A percentile compares a stretch with the other conserved stretches of the same genome.
Conservation (phyloP, 2,329 filamentous ascomycete species). For the Colletotrichum graminicola region DNA sequence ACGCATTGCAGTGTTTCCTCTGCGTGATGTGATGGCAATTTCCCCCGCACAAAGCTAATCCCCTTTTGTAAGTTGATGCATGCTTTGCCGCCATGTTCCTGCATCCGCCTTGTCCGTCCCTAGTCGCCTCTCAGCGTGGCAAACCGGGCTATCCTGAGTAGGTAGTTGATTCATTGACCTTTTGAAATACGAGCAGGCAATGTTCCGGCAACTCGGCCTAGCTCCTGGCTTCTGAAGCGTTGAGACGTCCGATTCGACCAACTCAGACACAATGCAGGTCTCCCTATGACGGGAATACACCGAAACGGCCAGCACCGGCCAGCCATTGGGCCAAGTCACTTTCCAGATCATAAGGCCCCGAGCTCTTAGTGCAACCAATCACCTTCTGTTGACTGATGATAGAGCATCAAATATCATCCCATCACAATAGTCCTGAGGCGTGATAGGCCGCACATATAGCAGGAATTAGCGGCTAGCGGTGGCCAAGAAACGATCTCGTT, state of each 20-base stretch:
- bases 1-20: neutral
- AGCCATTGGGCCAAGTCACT: neutral
- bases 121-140: constrained; percentile 11
- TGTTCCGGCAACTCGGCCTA: constrained; percentile 23
- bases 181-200: constrained; percentile 17
- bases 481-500: constrained; percentile 24
- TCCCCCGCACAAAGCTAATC: constrained; percentile 5
- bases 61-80: neutral
- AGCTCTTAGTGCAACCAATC: constrained; percentile 5
- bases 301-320: neutral
- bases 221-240: constrained; percentile 2
- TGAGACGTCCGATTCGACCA: neutral
- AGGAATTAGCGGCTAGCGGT: neutral
- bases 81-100: constrained; percentile 28
- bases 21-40: neutral
- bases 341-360: neutral
- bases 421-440: neutral
- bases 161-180: constrained; percentile 15
- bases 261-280: neutral
- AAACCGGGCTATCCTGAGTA: neutral
- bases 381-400: too few species aligned
- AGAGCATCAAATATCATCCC: neutral
- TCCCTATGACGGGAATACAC: neutral
- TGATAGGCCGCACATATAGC: neutral
- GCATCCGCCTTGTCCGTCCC: constrained; percentile 19